phyloP scores from a whole-genome alignment of 345 rosid genomes.

The Lagerstroemia speciosa region DNA sequence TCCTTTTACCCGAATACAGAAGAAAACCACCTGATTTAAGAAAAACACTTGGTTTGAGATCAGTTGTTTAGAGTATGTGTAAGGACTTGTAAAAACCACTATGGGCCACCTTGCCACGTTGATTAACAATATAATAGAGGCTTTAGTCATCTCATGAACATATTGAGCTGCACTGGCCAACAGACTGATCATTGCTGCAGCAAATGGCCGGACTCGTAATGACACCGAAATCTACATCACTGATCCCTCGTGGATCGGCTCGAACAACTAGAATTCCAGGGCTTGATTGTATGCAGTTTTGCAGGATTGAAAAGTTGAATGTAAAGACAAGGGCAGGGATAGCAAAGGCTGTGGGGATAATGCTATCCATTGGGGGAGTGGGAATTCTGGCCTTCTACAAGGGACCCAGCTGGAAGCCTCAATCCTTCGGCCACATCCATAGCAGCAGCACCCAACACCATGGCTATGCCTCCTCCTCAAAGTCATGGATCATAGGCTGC shows the following conservation, averaged over 20 bases:
- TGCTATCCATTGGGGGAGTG: conserved; percentile 7
- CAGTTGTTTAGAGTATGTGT: too few relatives aligned
- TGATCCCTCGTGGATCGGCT: neutral
- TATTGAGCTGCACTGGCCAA: too few relatives aligned
- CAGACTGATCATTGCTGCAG: neutral
- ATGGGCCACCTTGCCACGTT: too few relatives aligned
- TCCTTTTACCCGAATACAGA: too few relatives aligned
- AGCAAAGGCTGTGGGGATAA: conserved; percentile 8
- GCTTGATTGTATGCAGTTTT: too few relatives aligned
- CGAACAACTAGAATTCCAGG: neutral
- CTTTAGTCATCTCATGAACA: too few relatives aligned
- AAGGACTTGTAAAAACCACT: too few relatives aligned
- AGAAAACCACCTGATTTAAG: too few relatives aligned
- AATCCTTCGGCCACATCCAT: neutral
- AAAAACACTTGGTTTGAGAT: too few relatives aligned
- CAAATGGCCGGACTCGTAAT: too few relatives aligned
- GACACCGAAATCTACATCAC: too few relatives aligned
- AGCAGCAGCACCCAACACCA: neutral
- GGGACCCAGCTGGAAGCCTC: conserved; percentile 4
- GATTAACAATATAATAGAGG: too few relatives aligned
- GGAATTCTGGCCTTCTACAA: conserved; percentile 7
- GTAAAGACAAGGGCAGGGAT: conserved; percentile 3
- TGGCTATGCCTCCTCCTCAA: neutral
- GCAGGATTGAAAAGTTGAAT: conserved; percentile 4
- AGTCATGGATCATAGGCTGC: conserved; percentile 10